These are phyloP conservation scores for Macrophomina phaseolina DNA, from an alignment of 2,329 filamentous ascomycete species.

Conservation along the genomic window DNA sequence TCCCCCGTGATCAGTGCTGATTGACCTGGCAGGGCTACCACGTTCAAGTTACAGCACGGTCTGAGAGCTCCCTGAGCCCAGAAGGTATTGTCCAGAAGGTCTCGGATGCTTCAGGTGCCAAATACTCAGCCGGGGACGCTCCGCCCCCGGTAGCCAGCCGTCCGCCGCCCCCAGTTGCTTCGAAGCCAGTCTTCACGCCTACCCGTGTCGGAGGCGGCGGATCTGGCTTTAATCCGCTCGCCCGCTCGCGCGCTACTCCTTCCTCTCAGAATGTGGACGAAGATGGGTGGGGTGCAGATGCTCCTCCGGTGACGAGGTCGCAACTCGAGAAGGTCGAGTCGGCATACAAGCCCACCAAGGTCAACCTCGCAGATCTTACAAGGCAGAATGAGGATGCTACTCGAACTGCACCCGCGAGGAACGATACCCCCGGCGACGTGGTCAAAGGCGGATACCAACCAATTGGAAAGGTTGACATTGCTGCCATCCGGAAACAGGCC, in stretches of 20 bases:
- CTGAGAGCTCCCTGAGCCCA: slow-evolving; percentile 84
- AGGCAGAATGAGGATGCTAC: slow-evolving; percentile 73
- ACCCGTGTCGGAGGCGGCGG: slow-evolving; percentile 61
- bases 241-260: slow-evolving; percentile 62
- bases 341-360: slow-evolving; percentile 93
- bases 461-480: slow-evolving; percentile 96
- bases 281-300: slow-evolving; percentile 95
- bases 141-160: slow-evolving; percentile 58
- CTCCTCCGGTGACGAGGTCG: slow-evolving; percentile 84
- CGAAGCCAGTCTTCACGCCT: slow-evolving; percentile 91
- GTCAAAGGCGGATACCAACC: slow-evolving; percentile 90
- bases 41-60: slow-evolving; percentile 94
- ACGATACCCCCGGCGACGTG: slow-evolving; percentile 61
- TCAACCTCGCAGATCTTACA: slow-evolving; percentile 86
- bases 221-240: slow-evolving; percentile 69
- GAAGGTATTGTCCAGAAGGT: slow-evolving; percentile 92
- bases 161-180: slow-evolving; percentile 74
- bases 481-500: slow-evolving; percentile 79
- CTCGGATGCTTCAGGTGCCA: slow-evolving; percentile 89
- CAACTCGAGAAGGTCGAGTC: slow-evolving; percentile 90
- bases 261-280: slow-evolving; percentile 67
- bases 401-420: slow-evolving; percentile 57
- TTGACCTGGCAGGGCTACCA: slow-evolving; percentile 75
- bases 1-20: neutral
- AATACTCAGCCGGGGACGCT: slow-evolving; percentile 77